These are phyloP conservation scores for Yamadazyma friedrichii DNA, from an alignment of 1,139 yeast genomes.

Conservation along the genomic window DNA sequence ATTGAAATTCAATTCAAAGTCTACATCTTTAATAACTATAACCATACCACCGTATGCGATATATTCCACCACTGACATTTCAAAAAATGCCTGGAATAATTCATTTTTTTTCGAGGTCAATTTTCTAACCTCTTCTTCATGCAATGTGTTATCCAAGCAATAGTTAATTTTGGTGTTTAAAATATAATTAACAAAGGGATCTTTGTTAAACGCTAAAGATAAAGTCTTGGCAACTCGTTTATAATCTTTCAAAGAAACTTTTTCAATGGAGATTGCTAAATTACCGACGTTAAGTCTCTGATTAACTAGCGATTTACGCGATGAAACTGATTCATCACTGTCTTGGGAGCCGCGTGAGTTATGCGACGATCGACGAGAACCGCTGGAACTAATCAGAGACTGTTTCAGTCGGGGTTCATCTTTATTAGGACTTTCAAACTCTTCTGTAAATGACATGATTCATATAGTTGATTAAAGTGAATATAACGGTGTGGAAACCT, in stretches of 20 bases:
- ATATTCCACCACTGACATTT: constrained; percentile 35
- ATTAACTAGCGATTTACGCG: constrained; percentile 9
- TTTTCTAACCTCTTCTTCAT: constrained; percentile 15
- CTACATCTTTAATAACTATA: constrained; percentile 33
- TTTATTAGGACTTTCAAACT: constrained; percentile 33
- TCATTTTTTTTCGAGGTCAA: constrained; percentile 28
- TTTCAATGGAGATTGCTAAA: constrained; percentile 29
- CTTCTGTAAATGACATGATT: constrained; percentile 28
- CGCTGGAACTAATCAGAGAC: constrained; percentile 32
- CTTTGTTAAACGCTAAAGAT: constrained; percentile 36
- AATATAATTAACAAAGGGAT: constrained; percentile 42
- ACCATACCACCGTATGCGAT: constrained; percentile 33
- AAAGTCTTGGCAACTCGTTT: constrained; percentile 41
- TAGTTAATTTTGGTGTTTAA: constrained; percentile 31
- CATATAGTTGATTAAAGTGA: constrained; percentile 14
- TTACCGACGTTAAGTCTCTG: constrained; percentile 20
- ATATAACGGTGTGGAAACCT: no score
- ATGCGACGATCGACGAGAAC: no score
- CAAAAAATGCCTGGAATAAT: constrained; percentile 37
- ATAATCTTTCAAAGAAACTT: constrained; percentile 33
- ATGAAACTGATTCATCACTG: not conserved
- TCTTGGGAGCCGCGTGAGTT: no score
- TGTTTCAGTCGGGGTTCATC: constrained; percentile 45
- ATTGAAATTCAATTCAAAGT: constrained; percentile 20
- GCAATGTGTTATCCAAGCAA: constrained; percentile 15